Percentiles rank a stretch among this genome's conserved stretches.
Evolutionary conservation across 306 rosid species (phyloP).

Genomic region (Cajanus cajan): DNA sequence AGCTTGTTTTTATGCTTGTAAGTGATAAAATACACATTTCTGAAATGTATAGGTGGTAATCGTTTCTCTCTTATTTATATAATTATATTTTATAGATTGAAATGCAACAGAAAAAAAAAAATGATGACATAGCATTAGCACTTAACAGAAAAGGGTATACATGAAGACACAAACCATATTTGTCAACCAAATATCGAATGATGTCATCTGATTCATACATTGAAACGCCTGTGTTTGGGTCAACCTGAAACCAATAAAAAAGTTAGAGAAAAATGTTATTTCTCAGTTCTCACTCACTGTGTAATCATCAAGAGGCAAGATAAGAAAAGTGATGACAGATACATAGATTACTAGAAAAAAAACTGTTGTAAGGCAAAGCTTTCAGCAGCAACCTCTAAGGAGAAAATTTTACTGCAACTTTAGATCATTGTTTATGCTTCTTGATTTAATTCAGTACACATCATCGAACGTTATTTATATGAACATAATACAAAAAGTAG

Average conservation of each 20-base stretch:
- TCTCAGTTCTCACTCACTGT: conserved; percentile 6
- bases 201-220: conserved; percentile 99
- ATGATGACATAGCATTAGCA: neutral
- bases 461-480: neutral
- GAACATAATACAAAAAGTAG: neutral
- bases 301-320: conserved; percentile 11
- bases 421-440: neutral
- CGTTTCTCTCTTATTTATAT: neutral
- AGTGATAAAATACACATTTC: conserved; percentile 1
- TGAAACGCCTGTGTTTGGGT: conserved; percentile 86
- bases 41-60: neutral
- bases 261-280: conserved; percentile 18
- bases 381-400: neutral
- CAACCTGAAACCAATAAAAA: conserved; percentile 63
- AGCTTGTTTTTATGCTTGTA: neutral
- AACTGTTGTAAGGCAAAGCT: neutral
- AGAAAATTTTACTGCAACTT: neutral
- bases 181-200: conserved; percentile 77
- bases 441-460: neutral
- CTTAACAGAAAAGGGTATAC: conserved; percentile 10
- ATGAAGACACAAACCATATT: conserved; percentile 62
- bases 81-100: neutral
- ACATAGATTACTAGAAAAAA: neutral
- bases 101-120: conserved; percentile 16
- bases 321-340: neutral